Base-by-base conservation (phyloP, 108 stramenopile genomes). In the Pseudonitzschia multistriata region DNA sequence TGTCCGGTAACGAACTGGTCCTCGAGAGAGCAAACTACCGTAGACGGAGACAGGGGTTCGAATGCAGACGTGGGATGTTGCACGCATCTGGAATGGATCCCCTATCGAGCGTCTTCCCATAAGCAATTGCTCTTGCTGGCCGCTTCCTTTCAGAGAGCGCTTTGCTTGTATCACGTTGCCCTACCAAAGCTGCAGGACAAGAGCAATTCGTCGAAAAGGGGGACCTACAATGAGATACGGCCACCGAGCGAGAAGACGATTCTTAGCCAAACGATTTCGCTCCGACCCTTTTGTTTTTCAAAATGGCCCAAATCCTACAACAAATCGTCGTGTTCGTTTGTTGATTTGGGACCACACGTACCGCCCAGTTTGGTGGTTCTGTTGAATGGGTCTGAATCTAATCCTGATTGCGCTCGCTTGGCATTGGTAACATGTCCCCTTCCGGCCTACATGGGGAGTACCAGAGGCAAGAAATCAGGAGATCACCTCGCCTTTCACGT, bases 101-200 rank as follows among this genome's bases (percentile, higher is more conserved):
- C 71, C 4, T 78, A 74, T 22, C 74, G 71, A 21, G 72, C 73
- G 22, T 70, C 67, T 30, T 68, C 81, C 13, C 61, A 70, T 55
- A 68, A 70, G 19, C 63, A 81, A 25, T 63, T 86, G 21, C 73
- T 84, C 3, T 57, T 92, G 33, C 62, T 90, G 40, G 88, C 88
- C 0, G 89, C 87, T 24, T 67, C 86, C 65, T 93, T 82, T 74
- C 75, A 82, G 57, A 79, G 84, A 62, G 92, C 88, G 1, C 55
- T 91, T 10, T 84, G 85, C 42, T 53, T 93, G 10, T 93, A 83
- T 60, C 89, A 88, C 66, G 85, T 93, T 11, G 65, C 67, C 55
- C 39, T 83, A 7, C 80, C 83, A 22, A 59, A 76, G 34, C n/a
- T 76, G 1, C 50, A 62, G 30, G 78, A 78, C 53, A 56, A 66